phyloP scores from a whole-genome alignment of 2,329 filamentous ascomycete genomes.

The Ceratocystiopsis minuta region DNA sequence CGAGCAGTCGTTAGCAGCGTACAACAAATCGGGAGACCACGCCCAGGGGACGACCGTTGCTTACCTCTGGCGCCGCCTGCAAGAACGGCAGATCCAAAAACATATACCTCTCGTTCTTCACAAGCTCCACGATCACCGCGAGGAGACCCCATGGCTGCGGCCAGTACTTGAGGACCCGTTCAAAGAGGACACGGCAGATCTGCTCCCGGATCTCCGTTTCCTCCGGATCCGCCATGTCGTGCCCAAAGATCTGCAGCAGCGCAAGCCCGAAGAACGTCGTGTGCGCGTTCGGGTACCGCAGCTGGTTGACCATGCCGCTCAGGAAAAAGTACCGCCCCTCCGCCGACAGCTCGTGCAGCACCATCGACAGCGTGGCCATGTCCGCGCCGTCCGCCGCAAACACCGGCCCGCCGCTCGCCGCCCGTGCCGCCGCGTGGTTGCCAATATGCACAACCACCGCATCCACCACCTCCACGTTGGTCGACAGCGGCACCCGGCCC shows the following conservation, averaged over 20 bases:
- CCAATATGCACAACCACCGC: constrained; percentile 73
- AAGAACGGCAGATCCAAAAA: constrained; percentile 92
- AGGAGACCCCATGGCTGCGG: constrained; percentile 94
- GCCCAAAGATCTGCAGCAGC: constrained; percentile 68
- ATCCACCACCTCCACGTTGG: constrained; percentile 56
- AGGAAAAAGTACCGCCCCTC: constrained; percentile 75
- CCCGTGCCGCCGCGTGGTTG: constrained; percentile 46
- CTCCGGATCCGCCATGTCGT: constrained; percentile 54
- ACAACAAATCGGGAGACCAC: background rate
- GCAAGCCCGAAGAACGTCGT: constrained; percentile 87
- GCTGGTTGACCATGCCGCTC: constrained; percentile 72
- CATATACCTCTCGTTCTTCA: constrained; percentile 77
- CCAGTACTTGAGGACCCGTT: constrained; percentile 73
- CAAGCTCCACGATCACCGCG: constrained; percentile 69
- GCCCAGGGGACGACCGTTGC: no score
- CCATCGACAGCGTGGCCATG: constrained; percentile 53
- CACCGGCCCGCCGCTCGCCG: constrained; percentile 40
- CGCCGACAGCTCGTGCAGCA: constrained; percentile 56
- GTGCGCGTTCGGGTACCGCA: constrained; percentile 74
- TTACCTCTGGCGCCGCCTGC: constrained; percentile 73
- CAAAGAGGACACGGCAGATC: constrained; percentile 73
- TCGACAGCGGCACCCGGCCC: constrained; percentile 47
- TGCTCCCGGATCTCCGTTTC: constrained; percentile 74
- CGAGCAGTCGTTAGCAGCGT: no score
- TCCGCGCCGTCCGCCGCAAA: constrained; percentile 51